Evolutionary conservation across 2,329 filamentous ascomycete species (phyloP), one percentile per base, ranked within the genome.

Genomic region (Neoscytalidium dimidiatum): DNA sequence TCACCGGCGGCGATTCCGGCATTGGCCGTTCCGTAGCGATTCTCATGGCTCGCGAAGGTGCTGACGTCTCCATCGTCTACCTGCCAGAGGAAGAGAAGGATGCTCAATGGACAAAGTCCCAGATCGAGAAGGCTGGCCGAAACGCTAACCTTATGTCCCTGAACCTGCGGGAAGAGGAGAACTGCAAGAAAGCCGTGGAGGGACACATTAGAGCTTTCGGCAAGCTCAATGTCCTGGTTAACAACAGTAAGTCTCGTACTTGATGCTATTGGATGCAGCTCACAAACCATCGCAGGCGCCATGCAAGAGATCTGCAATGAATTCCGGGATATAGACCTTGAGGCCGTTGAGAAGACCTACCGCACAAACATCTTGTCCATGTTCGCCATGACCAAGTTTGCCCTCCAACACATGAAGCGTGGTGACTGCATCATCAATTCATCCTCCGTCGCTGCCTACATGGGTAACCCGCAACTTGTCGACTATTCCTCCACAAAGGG

Each of bases 401-500:
- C 64, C 13, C 57, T 65, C 28, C 64, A 62, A 72, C 56, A 64
- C 62, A 61, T 64, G 62, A 62, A 56, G 61, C 53, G 61, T 14
- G 65, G 65, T 53, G 49, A 52, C 19, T 83, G 81, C 2, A 87
- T 88, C 68, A 84, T 87, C 74, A 88, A 87, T 73, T 82, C 81
- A 1, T 81, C 83, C 0, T 86, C 84, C 0, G 79, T 83, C 0
- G 81, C 83, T n/a, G 80, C 82, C 1, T 87, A 86, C 73, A 79
- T 83, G 64, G 85, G 85, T 1, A 84, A 72, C 66, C 69, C 72
- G 2, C 65, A 69, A 19, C 65, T 69, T 19, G 72, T 87, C 1
- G 86, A 88, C 71, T 88, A 87, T 68, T 78, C 82, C 2, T 75
- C 84, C 9, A 87, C 84, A 5, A 88, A 88, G 69, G 85, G 84